Evolutionary conservation across 1,284 basidiomycete genomes (phyloP), one percentile per base, ranked within the genome.

Genomic region (Hymenochaete sp.): DNA sequence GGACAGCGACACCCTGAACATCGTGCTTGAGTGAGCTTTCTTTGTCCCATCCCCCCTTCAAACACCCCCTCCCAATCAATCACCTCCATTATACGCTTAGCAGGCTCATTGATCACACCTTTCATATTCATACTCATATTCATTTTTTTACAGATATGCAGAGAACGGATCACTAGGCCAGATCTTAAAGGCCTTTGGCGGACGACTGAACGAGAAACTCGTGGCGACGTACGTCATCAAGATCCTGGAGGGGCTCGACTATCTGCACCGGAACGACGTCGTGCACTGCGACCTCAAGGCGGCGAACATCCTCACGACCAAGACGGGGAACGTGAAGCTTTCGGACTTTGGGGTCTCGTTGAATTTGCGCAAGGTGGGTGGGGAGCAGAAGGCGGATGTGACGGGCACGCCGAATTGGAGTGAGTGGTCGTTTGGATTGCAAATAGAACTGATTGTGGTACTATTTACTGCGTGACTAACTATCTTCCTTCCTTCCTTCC

Each of bases 1-100:
- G 55, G 91, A 93, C 59, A 75, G 83, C 36, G 78, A 90, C 56
- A 86, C 81, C 22, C 71, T 97, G 38, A 93, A 81, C 62, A 95
- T 97, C 57, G 76, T 96, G 19, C 78, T 96, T 32, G 93, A 97
- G 89, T 93, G 58, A 63, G 87, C 70, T 38, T 42, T 42, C 45
- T 50, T 51, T 40, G 45, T 31, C 38, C 28, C 18, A 46, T 46
- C 48, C 49, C 51, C 44, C 42, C 41, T 44, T 50, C 31, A n/a
- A n/a, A n/a, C 32, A 5, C 13, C 32, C 28, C 28, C 28, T 31
- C 38, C 46, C 21, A 46, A 10, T 38, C 36, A 9, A 24, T 39
- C 38, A 4, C 14, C n/a, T 5, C 22, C 21, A 35, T 35, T n/a
- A 35, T 35, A 6, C 5, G 14, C 4, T 5, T 13, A 18, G 14